phyloP scores from a whole-genome alignment of 75 land plant genomes.

The Pinus albicaulis region DNA sequence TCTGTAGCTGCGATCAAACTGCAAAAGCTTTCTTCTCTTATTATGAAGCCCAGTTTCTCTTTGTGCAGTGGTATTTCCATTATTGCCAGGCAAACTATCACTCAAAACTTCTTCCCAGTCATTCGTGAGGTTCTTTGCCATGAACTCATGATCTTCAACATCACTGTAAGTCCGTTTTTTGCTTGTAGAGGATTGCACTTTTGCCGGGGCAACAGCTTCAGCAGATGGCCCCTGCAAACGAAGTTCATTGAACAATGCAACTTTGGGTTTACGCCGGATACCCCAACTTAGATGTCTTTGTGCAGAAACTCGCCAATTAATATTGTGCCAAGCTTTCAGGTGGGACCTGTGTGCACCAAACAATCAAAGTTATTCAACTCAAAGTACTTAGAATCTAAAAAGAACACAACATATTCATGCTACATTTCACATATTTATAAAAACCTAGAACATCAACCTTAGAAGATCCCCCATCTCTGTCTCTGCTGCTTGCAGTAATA shows the following conservation, averaged over 20 bases:
- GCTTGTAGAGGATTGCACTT: slow-evolving; percentile 10
- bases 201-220: slow-evolving; percentile 9
- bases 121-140: slow-evolving; percentile 26
- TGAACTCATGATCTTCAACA: slow-evolving; percentile 18
- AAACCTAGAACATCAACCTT: slow-evolving; percentile 18
- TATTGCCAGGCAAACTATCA: slow-evolving; percentile 13
- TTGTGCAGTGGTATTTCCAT: slow-evolving; percentile 2
- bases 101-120: slow-evolving; percentile 20
- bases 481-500: slow-evolving; percentile 18
- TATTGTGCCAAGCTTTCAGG: slow-evolving; percentile 33
- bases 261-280: slow-evolving; percentile 66
- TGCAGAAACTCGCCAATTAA: slow-evolving; percentile 11
- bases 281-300: slow-evolving; percentile 60
- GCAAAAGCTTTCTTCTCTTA: slow-evolving; percentile 65
- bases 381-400: not conserved
- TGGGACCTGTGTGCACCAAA: slow-evolving; percentile 38
- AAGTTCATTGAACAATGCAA: slow-evolving; percentile 45
- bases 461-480: slow-evolving; percentile 18
- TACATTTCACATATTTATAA: not conserved
- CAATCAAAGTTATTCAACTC: not conserved
- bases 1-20: slow-evolving; percentile 87
- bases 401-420: not conserved
- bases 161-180: slow-evolving; percentile 13
- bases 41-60: slow-evolving; percentile 12
- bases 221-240: slow-evolving; percentile 40